Conservation (phyloP, 768 basidiomycete genomes). For the Podaxis mareebaensis region DNA sequence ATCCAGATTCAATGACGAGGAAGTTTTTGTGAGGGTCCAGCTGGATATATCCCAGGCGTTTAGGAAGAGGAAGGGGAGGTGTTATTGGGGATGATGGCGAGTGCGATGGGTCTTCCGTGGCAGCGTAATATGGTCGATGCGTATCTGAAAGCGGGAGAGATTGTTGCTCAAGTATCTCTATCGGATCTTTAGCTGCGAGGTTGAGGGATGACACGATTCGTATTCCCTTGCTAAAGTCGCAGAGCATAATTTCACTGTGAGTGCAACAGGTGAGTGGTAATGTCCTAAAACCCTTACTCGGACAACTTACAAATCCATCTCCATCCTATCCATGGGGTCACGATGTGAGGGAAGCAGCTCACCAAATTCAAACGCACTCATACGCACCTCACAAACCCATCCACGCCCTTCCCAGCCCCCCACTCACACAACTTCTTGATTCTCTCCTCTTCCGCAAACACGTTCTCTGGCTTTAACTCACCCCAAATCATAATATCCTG, state of each 20-base stretch:
- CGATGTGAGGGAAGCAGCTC: neutral
- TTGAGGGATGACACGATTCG: neutral
- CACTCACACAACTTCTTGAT: neutral
- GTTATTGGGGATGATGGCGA: neutral
- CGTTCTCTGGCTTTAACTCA: conserved; percentile 21
- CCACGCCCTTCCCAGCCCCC: neutral
- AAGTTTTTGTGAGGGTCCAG: neutral
- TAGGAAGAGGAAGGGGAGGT: neutral
- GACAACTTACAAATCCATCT: neutral
- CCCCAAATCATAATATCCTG: conserved; percentile 53
- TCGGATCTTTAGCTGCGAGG: neutral
- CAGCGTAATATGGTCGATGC: neutral
- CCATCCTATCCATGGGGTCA: neutral
- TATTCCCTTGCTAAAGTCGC: neutral
- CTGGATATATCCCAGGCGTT: neutral
- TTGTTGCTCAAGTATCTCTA: neutral
- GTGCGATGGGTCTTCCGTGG: neutral
- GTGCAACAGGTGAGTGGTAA: neutral
- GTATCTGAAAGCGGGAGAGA: neutral
- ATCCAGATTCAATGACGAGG: neutral
- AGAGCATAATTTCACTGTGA: neutral
- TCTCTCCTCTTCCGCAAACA: conserved; percentile 36
- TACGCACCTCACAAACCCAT: neutral
- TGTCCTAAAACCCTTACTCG: neutral
- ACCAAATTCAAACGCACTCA: neutral